Evolutionary conservation across 2,329 filamentous ascomycete species (phyloP).

Genomic region (Fusarium penzigii): DNA sequence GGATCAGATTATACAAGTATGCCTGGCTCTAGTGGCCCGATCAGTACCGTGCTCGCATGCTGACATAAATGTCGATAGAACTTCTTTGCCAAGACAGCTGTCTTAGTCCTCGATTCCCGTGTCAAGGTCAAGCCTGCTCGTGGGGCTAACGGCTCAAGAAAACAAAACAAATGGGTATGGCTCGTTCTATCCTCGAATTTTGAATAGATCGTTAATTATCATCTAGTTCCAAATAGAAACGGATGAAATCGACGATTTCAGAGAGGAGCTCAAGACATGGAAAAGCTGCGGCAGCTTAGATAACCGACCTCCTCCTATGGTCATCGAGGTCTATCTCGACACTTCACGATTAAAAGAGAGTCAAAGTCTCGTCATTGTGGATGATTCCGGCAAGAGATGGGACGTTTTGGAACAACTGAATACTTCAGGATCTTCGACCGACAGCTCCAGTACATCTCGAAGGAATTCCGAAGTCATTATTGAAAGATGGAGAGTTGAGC

Average conservation of each 20-base stretch:
- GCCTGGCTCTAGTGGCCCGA: conserved; percentile 2
- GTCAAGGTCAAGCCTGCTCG: conserved; percentile 63
- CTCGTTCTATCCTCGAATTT: background rate
- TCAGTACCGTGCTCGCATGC: background rate
- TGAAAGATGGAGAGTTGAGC: conserved; percentile 86
- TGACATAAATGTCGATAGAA: conserved; percentile 59
- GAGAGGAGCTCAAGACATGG: conserved; percentile 80
- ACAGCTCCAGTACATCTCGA: conserved; percentile 43
- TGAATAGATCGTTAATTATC: conserved; percentile 12
- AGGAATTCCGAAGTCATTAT: conserved; percentile 74
- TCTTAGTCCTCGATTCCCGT: conserved; percentile 80
- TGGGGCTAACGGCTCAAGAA: conserved; percentile 46
- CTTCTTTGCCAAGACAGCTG: conserved; percentile 84
- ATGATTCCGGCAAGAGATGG: conserved; percentile 89
- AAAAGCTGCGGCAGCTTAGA: conserved; percentile 76
- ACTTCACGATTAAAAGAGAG: conserved; percentile 75
- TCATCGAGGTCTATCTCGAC: conserved; percentile 90
- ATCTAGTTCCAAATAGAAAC: conserved; percentile 90
- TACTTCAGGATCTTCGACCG: conserved; percentile 56
- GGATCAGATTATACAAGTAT: conserved; percentile 89
- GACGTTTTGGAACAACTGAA: conserved; percentile 85
- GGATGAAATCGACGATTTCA: conserved; percentile 86
- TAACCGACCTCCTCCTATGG: conserved; percentile 76
- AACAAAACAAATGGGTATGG: conserved; percentile 85
- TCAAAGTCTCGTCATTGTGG: conserved; percentile 83